A percentile compares a stretch with the other conserved stretches of the same genome.
These are phyloP conservation scores for Candida caryicola DNA, from an alignment of 805 yeast species.

Conservation along the genomic window DNA sequence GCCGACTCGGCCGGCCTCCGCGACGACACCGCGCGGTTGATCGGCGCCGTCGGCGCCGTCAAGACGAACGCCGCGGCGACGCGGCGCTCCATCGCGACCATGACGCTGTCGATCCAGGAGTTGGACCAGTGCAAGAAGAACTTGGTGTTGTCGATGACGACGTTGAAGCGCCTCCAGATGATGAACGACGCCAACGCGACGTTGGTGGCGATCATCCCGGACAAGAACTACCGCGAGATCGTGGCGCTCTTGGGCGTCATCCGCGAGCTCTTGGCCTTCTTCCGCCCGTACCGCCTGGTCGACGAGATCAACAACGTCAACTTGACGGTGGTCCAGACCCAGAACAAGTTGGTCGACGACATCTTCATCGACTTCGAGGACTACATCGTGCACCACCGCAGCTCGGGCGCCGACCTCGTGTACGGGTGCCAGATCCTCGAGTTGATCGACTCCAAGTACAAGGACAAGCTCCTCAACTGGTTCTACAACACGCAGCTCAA, in stretches of 20 bases:
- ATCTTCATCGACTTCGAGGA: slow-evolving; percentile 71
- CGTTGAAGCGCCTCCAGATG: slow-evolving; percentile 84
- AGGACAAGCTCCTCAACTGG: slow-evolving; percentile 65
- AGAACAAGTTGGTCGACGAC: slow-evolving; percentile 61
- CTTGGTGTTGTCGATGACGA: slow-evolving; percentile 79
- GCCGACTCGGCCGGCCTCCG: slow-evolving; percentile 17
- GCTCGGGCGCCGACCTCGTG: slow-evolving; percentile 23
- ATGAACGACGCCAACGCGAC: slow-evolving; percentile 70
- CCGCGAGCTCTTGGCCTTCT: slow-evolving; percentile 65
- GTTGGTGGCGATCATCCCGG: slow-evolving; percentile 46
- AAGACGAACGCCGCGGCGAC: slow-evolving; percentile 51
- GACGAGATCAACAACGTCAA: slow-evolving; percentile 72
- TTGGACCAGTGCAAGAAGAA: slow-evolving; percentile 84
- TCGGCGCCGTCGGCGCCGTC: slow-evolving; percentile 46
- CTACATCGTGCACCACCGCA: slow-evolving; percentile 27
- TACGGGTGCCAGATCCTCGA: slow-evolving; percentile 77
- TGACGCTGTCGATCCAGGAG: slow-evolving; percentile 75
- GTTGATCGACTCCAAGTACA: slow-evolving; percentile 53
- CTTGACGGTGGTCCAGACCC: slow-evolving; percentile 55
- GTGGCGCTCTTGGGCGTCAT: slow-evolving; percentile 65
- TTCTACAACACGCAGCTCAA: slow-evolving; percentile 64
- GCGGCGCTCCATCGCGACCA: slow-evolving; percentile 57
- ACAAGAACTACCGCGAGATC: slow-evolving; percentile 54
- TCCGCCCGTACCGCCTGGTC: slow-evolving; percentile 78
- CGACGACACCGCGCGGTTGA: slow-evolving; percentile 38